Base-by-base conservation (phyloP, 2,329 filamentous ascomycete species). In the Colletotrichum musicola region DNA sequence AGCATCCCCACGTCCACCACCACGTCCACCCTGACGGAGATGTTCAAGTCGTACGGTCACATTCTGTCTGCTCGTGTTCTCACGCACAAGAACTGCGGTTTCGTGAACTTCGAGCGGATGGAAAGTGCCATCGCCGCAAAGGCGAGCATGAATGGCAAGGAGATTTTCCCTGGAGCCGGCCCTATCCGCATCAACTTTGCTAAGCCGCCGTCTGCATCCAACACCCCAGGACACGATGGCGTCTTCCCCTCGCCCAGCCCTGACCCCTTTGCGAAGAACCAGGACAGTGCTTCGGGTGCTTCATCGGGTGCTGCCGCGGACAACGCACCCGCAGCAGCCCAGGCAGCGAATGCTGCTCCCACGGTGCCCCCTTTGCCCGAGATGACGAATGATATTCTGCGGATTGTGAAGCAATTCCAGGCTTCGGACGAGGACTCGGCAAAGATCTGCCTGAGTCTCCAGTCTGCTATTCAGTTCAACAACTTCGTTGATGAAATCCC, bases 71-170 rank as follows among this genome's bases (percentile, higher is more conserved):
- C 94, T 30, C 89, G 96, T 72, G 96, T 99, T 4, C 85, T 99
- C 70, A 98, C 96, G 0, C 94, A 99, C 84, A 99, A 99, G 86
- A 98, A 97, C 81, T 99, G 96, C 78, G 96, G 95, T 3, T 99
- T 99, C 74, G 95, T 99, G 77, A 99, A 99, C 80, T 99, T 97
- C 76, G 94, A 98, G 80, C 91, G 89, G 68, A 83, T 96, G 35
- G 95, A 98, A 72, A 97, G 94, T 77, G 96, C 96, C 64, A 91
- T 98, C 46, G 90, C 93, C 69, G 96, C 96, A 16, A 97, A 95
- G 79, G 90, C 90, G 14, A 88, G 91, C 77, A 90, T 97, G 81
- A 98, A 98, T 75, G 94, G 94, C 75, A 98, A 97, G 81, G 96
- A 99, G 79, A 98, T 99, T 69, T 99, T 99, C 84, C 96, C 96